Conservation (phyloP, 2,329 filamentous ascomycete genomes). For the Lachnellula occidentalis region DNA sequence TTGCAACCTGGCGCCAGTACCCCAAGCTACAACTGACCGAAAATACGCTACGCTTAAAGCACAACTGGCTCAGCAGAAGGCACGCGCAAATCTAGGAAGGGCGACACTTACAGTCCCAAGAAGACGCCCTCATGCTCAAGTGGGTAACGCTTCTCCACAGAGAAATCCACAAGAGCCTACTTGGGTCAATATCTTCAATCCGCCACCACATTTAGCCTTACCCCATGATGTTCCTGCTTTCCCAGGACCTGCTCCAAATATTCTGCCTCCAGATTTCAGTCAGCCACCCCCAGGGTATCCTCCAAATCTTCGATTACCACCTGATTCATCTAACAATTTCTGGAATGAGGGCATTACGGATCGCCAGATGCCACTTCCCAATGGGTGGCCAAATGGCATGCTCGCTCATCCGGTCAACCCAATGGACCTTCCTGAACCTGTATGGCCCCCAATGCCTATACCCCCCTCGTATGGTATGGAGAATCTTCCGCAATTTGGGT, state of each 20-base stretch:
- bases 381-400: neutral
- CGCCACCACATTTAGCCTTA: slow-evolving; percentile 3
- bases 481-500: neutral
- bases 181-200: slow-evolving; percentile 11
- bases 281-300: neutral
- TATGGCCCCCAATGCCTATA: slow-evolving; percentile 3
- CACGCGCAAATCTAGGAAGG: neutral
- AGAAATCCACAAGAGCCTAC: slow-evolving; percentile 5
- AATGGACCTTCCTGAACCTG: neutral
- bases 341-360: neutral
- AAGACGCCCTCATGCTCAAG: neutral
- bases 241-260: neutral
- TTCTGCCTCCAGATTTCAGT: neutral
- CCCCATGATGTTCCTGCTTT: neutral
- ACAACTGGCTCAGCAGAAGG: slow-evolving; percentile 2
- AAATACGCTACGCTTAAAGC: slow-evolving; percentile 5
- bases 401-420: neutral
- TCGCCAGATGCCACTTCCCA: neutral
- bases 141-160: neutral
- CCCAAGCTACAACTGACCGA: slow-evolving; percentile 15
- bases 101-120: neutral
- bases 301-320: neutral
- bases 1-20: slow-evolving; percentile 14
- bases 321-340: neutral
- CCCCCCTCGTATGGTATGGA: slow-evolving; percentile 3